phyloP scores from a whole-genome alignment of 176 grass and related monocot genomes.

The Alloteropsis semialata region DNA sequence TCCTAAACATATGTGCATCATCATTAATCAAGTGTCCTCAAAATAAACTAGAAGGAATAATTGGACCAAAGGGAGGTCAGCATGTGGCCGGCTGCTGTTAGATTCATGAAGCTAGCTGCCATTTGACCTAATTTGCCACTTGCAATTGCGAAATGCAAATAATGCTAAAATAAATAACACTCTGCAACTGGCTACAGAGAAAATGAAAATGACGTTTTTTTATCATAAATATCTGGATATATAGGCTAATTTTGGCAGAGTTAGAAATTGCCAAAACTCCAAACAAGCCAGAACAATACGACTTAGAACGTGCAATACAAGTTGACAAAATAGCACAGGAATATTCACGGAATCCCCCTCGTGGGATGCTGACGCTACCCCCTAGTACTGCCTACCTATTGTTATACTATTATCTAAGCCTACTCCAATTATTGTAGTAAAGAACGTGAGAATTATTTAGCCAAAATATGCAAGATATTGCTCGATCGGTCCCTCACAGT shows the following conservation, averaged over 20 bases:
- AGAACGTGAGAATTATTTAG: background rate
- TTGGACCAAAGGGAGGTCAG: background rate
- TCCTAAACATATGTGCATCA: background rate
- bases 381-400: background rate
- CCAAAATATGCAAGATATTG: too few relatives aligned
- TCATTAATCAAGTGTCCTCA: too few relatives aligned
- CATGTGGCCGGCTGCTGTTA: background rate
- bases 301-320: background rate
- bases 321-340: background rate
- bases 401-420: background rate
- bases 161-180: background rate
- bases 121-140: background rate
- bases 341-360: background rate
- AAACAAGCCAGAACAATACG: background rate
- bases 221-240: background rate
- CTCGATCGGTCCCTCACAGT: background rate
- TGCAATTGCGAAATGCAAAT: background rate
- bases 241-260: background rate
- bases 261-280: background rate
- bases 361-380: background rate
- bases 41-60: background rate
- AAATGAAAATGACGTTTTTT: background rate
- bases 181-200: background rate
- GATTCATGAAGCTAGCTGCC: background rate
- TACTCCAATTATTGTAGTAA: conserved; percentile 28